Conservation (phyloP, 768 basidiomycete genomes). For the Tylopilus balloui region DNA sequence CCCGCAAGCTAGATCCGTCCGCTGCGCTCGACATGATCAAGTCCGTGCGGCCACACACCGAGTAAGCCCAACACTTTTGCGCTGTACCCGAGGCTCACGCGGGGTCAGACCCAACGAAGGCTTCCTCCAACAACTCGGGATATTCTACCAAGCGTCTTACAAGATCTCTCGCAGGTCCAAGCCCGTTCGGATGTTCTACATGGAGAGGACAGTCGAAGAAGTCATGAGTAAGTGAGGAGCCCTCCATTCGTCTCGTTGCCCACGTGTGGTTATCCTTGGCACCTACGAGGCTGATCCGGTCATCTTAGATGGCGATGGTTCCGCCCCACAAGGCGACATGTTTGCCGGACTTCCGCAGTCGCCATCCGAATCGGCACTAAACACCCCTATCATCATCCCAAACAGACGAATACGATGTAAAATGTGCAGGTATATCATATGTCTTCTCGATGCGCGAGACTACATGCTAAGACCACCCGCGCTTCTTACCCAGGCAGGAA, state of each 20-base stretch:
- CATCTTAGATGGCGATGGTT: conserved; percentile 67
- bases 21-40: conserved; percentile 67
- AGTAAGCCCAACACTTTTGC: conserved; percentile 45
- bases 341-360: conserved; percentile 71
- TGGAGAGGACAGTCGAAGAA: conserved; percentile 68
- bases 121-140: conserved; percentile 74
- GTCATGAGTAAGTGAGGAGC: conserved; percentile 63
- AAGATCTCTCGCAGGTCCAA: conserved; percentile 65
- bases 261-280: neutral
- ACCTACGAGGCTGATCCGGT: conserved; percentile 3
- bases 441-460: neutral
- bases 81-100: neutral
- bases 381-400: conserved; percentile 52
- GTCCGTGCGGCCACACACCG: conserved; percentile 58
- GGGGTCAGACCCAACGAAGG: conserved; percentile 73
- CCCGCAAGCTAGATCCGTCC: conserved; percentile 49
- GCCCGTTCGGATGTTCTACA: conserved; percentile 74
- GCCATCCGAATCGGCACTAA: conserved; percentile 55
- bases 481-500: conserved; percentile 47
- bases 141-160: conserved; percentile 72
- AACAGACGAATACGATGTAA: conserved; percentile 80
- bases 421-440: conserved; percentile 67
- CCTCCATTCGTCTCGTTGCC: neutral
- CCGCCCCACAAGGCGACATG: conserved; percentile 60
- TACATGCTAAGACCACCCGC: neutral